Evolutionary conservation across 371 early-diverging fungal species (phyloP).

Genomic region (Apophysomyces elegans): DNA sequence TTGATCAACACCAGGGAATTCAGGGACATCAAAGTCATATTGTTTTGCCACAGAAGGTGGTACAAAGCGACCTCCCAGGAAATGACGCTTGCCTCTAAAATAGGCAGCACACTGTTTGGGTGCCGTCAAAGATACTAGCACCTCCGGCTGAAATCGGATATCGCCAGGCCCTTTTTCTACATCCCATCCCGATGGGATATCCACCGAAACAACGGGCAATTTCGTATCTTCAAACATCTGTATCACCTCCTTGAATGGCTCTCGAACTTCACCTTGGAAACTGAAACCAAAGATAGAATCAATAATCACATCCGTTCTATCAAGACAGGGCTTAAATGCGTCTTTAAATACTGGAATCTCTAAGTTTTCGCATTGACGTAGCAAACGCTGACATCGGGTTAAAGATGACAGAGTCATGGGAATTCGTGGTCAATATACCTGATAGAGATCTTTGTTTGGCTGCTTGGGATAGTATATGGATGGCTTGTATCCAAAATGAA

Average conservation of each 20-base stretch:
- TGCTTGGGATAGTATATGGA: conserved; percentile 81
- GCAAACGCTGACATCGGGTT: conserved; percentile 49
- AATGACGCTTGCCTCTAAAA: conserved; percentile 81
- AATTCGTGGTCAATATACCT: conserved; percentile 34
- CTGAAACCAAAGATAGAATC: conserved; percentile 96
- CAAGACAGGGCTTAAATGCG: conserved; percentile 36
- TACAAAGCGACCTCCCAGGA: conserved; percentile 89
- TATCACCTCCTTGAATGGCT: conserved; percentile 79
- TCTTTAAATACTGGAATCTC: conserved; percentile 64
- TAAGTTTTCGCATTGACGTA: conserved; percentile 72
- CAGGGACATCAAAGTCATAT: conserved; percentile 67
- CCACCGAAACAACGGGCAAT: conserved; percentile 78
- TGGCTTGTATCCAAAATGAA: conserved; percentile 86
- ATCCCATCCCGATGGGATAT: conserved; percentile 96
- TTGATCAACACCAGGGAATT: conserved; percentile 70
- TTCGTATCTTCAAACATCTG: conserved; percentile 48
- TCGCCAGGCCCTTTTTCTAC: conserved; percentile 75
- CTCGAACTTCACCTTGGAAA: conserved; percentile 79
- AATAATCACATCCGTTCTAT: conserved; percentile 67
- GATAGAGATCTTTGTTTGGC: conserved; percentile 67
- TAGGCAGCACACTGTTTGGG: conserved; percentile 78
- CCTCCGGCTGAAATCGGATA: conserved; percentile 68
- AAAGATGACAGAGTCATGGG: background rate
- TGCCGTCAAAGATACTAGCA: conserved; percentile 89
- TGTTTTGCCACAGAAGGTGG: conserved; percentile 68